Evolutionary conservation across 192 early-diverging fungal genomes (phyloP).

Genomic region (Gonapodya prolifera): DNA sequence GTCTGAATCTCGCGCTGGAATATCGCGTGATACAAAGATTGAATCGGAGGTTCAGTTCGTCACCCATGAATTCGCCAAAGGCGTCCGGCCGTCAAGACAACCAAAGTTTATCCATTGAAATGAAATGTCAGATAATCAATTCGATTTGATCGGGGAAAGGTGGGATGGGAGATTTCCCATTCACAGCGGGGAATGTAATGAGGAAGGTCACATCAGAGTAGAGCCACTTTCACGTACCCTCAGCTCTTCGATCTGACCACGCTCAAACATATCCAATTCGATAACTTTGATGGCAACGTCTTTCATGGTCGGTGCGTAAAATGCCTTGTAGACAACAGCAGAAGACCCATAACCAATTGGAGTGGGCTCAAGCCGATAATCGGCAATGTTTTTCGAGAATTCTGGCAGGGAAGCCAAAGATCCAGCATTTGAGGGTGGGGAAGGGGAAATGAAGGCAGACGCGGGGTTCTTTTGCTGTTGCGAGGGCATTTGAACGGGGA

Average conservation of each 20-base stretch:
- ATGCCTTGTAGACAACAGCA: conserved; percentile 68
- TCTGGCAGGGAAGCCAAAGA: not conserved
- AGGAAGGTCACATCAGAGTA: not conserved
- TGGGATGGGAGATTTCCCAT: no score
- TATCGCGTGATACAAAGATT: not conserved
- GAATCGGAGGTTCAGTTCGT: no score
- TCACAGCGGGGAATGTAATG: not conserved
- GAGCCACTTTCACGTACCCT: conserved; percentile 31
- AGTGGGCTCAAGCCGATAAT: not conserved
- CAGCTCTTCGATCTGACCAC: conserved; percentile 84
- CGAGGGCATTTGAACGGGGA: not conserved
- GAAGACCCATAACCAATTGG: conserved; percentile 71
- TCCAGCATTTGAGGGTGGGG: not conserved
- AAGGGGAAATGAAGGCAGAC: not conserved
- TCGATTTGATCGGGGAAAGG: no score
- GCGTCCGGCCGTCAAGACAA: no score
- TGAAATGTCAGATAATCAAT: no score
- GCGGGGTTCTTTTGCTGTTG: not conserved
- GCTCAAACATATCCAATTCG: conserved; percentile 80
- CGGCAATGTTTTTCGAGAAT: not conserved
- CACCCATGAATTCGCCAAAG: no score
- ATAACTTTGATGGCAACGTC: conserved; percentile 72
- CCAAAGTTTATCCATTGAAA: no score
- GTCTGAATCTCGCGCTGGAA: conserved; percentile 67
- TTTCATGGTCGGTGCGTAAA: conserved; percentile 55